Evolutionary conservation across 2,329 filamentous ascomycete genomes (phyloP), one percentile per base, ranked within the genome.

Genomic region (Xylariaceae sp.): DNA sequence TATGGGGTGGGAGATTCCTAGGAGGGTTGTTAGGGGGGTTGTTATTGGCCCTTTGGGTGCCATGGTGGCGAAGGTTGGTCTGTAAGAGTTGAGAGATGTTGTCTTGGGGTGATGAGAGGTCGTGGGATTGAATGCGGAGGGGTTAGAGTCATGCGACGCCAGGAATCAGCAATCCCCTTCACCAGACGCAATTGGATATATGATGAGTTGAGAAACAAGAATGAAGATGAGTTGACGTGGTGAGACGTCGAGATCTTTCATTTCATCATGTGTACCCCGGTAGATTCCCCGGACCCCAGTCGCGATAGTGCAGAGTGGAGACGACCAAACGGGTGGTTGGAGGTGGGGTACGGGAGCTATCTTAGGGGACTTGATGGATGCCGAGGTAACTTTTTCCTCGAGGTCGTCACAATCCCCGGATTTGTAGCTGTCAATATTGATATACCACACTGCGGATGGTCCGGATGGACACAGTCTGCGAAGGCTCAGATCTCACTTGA

Each of bases 1-100:
- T 70, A 97, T 86, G 39, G 93, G 93, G 73, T 97, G 91, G 60
- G 86, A 77, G 72, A 97, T 96, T 19, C 84, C 82, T 47, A 97
- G 81, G 47, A 97, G 84, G 49, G 77, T 77, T 58, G 87, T 92
- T 36, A 96, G 80, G 2, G 90, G 89, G 11, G 90, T 95, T 53
- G 81, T 82, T 63, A 94, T 86, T 54, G 84, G 77, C 43, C 76
- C 76, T 43, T 67, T 41, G 31, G 71, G 60, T 49, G 73, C 66
- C 73, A 78, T 79, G 34, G 47, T 67, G 34, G 47, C 67, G 22
- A 17, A 38, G 11, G 40, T 17, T 10, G 18, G 17, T 50, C 17
- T 34, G 19, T 4, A 13, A 31, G 12, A 42, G 14, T 31, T 28
- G 18, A 31, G 28, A 31, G 42, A 48, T 38, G 13, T 6, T 19